These are phyloP conservation scores for Ampelomyces quisqualis DNA, from an alignment of 2,329 filamentous ascomycete species.

Conservation along the genomic window DNA sequence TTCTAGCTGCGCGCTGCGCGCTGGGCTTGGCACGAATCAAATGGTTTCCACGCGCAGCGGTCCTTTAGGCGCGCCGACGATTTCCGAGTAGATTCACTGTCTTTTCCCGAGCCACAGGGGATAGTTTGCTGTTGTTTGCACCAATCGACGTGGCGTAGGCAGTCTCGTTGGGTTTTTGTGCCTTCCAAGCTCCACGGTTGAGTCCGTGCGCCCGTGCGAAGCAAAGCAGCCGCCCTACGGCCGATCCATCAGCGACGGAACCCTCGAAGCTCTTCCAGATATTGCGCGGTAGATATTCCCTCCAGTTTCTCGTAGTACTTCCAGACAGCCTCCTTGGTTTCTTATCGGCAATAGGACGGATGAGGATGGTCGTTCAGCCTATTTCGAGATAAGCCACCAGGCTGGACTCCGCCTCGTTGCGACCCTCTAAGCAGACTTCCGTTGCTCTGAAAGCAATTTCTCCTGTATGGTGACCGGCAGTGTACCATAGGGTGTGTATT, in stretches of 20 bases:
- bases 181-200: constrained; percentile 29
- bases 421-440: too few species aligned
- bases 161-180: constrained; percentile 24
- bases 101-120: constrained; percentile 10
- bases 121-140: constrained; percentile 23
- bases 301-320: too few species aligned
- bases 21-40: constrained; percentile 5
- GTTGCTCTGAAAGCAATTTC: too few species aligned
- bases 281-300: too few species aligned
- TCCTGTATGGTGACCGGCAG: too few species aligned
- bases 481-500: constrained; percentile 3
- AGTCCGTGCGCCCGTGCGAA: constrained; percentile 28
- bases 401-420: too few species aligned
- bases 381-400: too few species aligned
- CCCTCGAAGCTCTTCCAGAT: too few species aligned
- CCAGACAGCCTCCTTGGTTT: too few species aligned
- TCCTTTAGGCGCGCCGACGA: constrained; percentile 15
- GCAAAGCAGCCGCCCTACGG: constrained; percentile 13
- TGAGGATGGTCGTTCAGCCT: too few species aligned
- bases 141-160: constrained; percentile 21
- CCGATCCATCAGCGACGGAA: background rate
- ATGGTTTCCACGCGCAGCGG: background rate
- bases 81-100: constrained; percentile 24
- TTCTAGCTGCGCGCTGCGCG: constrained; percentile 18
- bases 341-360: too few species aligned